Conservation (phyloP, 2,329 filamentous ascomycete genomes). For the Monilinia vaccinii-corymbosi region DNA sequence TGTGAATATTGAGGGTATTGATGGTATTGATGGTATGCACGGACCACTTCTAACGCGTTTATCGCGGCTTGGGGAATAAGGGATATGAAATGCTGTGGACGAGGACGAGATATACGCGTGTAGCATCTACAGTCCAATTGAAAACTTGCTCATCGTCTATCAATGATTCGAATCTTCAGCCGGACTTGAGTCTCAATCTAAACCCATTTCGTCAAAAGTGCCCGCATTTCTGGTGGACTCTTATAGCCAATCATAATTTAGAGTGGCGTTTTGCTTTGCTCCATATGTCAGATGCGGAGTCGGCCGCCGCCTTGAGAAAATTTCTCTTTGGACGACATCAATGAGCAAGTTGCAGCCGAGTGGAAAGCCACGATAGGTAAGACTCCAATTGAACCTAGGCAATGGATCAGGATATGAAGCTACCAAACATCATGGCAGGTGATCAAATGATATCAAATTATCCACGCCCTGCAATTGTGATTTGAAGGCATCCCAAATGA, state of each 20-base stretch:
- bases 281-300: slow-evolving; percentile 4
- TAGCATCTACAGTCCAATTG: background rate
- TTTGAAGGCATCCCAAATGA: slow-evolving; percentile 1
- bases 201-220: background rate
- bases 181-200: background rate
- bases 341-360: slow-evolving; percentile 5
- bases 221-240: background rate
- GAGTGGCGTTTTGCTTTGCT: background rate
- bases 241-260: background rate
- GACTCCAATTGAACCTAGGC: slow-evolving; percentile 10
- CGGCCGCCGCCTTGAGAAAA: slow-evolving; percentile 2
- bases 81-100: background rate
- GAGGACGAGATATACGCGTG: background rate
- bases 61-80: background rate
- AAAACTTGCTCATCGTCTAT: background rate
- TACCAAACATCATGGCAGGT: slow-evolving; percentile 7
- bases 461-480: slow-evolving; percentile 5
- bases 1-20: too few relatives aligned
- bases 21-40: too few relatives aligned
- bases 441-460: slow-evolving; percentile 10
- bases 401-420: slow-evolving; percentile 1
- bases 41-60: too few relatives aligned
- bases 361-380: slow-evolving; percentile 9
- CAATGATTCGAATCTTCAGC: background rate
- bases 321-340: slow-evolving; percentile 5